Base-by-base conservation (phyloP, 2,329 filamentous ascomycete species). In the Claviceps sp. region DNA sequence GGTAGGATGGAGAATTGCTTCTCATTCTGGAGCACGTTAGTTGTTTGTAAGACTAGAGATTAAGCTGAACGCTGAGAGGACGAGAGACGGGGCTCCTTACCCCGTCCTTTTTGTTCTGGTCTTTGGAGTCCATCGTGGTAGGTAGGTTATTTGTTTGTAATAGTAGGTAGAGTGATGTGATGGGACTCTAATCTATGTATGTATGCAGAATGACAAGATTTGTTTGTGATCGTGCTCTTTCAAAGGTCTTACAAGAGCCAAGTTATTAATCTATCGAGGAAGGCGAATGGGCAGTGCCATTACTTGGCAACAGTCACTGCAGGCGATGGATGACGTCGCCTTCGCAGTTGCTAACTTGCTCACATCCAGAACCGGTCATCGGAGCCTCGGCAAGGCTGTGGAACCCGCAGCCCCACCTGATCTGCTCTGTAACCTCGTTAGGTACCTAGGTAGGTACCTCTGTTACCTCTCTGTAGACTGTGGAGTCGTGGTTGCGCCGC, bases 1-100 rank as follows among this genome's bases (percentile, higher is more conserved):
- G 71, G 71, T 60, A 72, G 70, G 55, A 70, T 69, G 58, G 62
- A 65, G 59, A 73, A 72, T 57, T 71, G 58, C 64, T 73, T 70
- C 63, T 73, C 70, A 56, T 62, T 64, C 62, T 69, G 34, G 1
- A 29, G 16, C 13, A 40, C 9, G 40, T 34, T 6, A 23, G 29
- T 50, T 11, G 34, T 45, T n/a, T 38, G 17, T 16, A 13, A 17
- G 4, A 42, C 17, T 14, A 13, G 40, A 20, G 8, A 11, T 29
- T 8, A 29, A 3, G 26, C 26, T 29, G 4, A 1, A 37, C 46
- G 9, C 20, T 1, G 17, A 36, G 22, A 22, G 9, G 40, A 45
- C 20, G 16, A 34, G 14, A 13, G 1, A 29, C 5, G 11, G 8
- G 23, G 49, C 7, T n/a, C 26, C 54, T 13, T 43, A 56, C 58